A percentile compares a stretch with the other conserved stretches of the same genome.
Conservation (phyloP, 164 flowering plant species). For the Platanus orientalis region DNA sequence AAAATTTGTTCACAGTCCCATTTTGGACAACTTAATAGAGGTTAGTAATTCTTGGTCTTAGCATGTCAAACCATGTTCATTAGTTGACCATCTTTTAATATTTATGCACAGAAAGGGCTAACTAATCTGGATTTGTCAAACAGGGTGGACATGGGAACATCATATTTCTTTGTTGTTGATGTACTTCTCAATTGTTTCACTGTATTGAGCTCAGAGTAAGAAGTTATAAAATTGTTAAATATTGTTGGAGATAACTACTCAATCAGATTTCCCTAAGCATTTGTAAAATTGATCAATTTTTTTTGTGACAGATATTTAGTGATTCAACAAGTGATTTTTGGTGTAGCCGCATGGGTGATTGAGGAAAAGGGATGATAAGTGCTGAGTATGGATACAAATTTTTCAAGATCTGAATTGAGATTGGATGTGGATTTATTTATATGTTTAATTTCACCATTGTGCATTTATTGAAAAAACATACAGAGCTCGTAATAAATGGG, state of each 20-base stretch:
- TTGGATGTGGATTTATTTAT: too few relatives aligned
- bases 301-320: conserved; percentile 60
- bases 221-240: not conserved
- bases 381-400: conserved; percentile 72
- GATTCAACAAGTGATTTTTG: conserved; percentile 82
- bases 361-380: conserved; percentile 92
- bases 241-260: not conserved
- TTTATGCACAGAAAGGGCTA: conserved; percentile 1
- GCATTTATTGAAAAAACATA: too few relatives aligned
- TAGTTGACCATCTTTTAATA: not conserved
- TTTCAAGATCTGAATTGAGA: conserved; percentile 58
- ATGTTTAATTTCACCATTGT: too few relatives aligned
- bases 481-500: too few relatives aligned
- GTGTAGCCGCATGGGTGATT: conserved; percentile 73
- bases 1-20: too few relatives aligned
- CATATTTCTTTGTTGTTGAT: conserved; percentile 77
- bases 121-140: conserved; percentile 12
- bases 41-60: too few relatives aligned
- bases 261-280: not conserved
- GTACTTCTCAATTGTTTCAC: conserved; percentile 91
- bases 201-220: conserved; percentile 84
- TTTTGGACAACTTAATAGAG: too few relatives aligned
- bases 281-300: not conserved
- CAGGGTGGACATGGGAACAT: conserved; percentile 98
- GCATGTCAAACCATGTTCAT: too few relatives aligned